These are phyloP conservation scores for Neoarthrinium moseri DNA, from an alignment of 2,329 filamentous ascomycete species.

Conservation along the genomic window DNA sequence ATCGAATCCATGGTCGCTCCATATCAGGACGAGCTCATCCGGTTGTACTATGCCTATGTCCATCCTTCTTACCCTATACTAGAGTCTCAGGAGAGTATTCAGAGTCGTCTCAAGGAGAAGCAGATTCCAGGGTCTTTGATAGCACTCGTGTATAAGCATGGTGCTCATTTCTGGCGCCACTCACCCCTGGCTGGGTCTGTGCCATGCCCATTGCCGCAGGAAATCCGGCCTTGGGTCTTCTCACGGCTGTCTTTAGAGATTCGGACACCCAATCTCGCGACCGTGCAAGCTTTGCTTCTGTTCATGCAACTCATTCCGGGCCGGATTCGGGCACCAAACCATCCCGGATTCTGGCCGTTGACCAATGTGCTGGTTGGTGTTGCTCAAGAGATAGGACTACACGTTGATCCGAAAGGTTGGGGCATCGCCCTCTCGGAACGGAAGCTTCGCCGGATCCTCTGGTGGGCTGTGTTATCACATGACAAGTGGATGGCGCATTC, in stretches of 20 bases:
- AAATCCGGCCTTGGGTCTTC: not conserved
- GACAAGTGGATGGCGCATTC: not conserved
- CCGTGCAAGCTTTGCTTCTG: not conserved
- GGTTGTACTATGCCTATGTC: not conserved
- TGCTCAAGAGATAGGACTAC: not conserved
- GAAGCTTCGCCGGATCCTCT: not conserved
- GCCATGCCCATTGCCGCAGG: not conserved
- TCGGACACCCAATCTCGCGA: not conserved
- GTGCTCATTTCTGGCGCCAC: not conserved
- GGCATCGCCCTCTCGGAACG: not conserved
- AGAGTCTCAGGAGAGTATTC: not conserved
- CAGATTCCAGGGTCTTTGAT: not conserved
- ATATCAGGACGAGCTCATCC: not conserved
- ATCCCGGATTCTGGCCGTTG: not conserved
- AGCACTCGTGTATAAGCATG: not conserved
- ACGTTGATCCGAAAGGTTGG: not conserved
- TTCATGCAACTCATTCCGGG: not conserved
- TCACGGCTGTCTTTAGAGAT: not conserved
- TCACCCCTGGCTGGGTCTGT: not conserved
- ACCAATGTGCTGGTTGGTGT: not conserved
- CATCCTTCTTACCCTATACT: not conserved
- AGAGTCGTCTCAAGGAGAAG: not conserved
- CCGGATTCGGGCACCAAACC: not conserved
- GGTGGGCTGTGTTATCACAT: not conserved
- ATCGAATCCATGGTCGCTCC: not conserved